Evolutionary conservation across 2,329 filamentous ascomycete species (phyloP), one percentile per base, ranked within the genome.

Genomic region (Acephala macrosclerotiorum): DNA sequence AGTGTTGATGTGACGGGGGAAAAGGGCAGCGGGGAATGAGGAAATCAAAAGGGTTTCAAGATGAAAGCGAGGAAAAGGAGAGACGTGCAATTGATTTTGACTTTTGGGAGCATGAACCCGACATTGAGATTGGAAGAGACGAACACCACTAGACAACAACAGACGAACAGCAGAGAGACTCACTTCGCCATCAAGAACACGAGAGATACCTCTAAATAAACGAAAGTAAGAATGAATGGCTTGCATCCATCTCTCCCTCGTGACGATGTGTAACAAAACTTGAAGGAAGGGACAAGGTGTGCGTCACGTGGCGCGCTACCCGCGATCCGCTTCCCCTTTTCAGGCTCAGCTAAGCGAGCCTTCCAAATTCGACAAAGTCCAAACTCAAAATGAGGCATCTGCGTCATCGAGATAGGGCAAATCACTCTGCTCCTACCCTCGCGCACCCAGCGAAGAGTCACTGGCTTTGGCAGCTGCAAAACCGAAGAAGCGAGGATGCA

Each of bases 331-430:
- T 22, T 49, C 45, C 45, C 45, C 45, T 49, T 49, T 49, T 49
- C 45, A 33, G n/a, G 29, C 29, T 9, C 29, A 6, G 45, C 45
- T 49, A 49, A 25, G 45, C 45, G 45, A 49, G n/a, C 3, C 40
- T 42, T 42, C 40, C 40, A 42, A 18, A 42, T 42, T 42, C 40
- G 40, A 18, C 40, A 42, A 42, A 42, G 40, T 42, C 40, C n/a
- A 49, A 49, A 49, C 45, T 49, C 45, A 49, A 49, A 22, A 49
- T 49, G 7, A 49, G 45, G 20, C 2, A 49, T 22, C n/a, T 4
- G 29, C 29, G 45, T 49, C 45, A 49, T 49, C 45, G 12, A 49
- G 2, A 49, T 22, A 25, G 45, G 45, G n/a, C n/a, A 22, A 22
- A 7, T 2, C 40, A 42, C 40, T 42, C 40, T 42, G 45, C 7